phyloP scores from a whole-genome alignment of 2,329 filamentous ascomycete species.

The Canariomyces notabilis region DNA sequence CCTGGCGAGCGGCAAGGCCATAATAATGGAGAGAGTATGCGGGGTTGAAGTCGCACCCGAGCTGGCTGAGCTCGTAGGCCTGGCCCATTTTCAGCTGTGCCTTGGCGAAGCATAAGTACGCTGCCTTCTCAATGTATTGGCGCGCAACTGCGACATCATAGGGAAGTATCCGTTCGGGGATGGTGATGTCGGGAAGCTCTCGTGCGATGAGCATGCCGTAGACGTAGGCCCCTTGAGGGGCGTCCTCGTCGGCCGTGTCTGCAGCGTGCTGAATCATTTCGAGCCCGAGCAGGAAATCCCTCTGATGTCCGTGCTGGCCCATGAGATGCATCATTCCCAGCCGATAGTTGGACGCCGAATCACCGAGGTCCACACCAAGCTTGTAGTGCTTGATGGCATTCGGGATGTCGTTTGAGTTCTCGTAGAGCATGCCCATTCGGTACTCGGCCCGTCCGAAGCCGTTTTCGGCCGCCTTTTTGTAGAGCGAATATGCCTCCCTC shows the following conservation, averaged over 20 bases:
- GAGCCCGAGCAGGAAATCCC: constrained; percentile 72
- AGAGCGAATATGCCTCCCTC: constrained; percentile 86
- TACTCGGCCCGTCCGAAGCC: constrained; percentile 89
- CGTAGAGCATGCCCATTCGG: constrained; percentile 96
- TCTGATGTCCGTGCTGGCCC: constrained; percentile 84
- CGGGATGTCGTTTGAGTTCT: constrained; percentile 85
- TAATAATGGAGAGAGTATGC: constrained; percentile 94
- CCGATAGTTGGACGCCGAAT: constrained; percentile 82
- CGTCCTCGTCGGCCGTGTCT: constrained; percentile 87
- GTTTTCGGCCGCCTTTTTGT: constrained; percentile 77
- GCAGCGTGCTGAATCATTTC: constrained; percentile 81
- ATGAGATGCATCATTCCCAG: constrained; percentile 97
- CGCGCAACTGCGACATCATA: constrained; percentile 69
- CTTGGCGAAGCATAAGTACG: constrained; percentile 92
- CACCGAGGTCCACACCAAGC: constrained; percentile 68
- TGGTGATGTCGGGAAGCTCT: constrained; percentile 82
- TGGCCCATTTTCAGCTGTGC: constrained; percentile 97
- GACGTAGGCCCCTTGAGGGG: constrained; percentile 91
- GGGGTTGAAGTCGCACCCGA: constrained; percentile 92
- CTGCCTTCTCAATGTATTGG: constrained; percentile 92
- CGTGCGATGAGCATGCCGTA: constrained; percentile 90
- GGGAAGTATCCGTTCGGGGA: constrained; percentile 66
- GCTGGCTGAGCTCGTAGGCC: constrained; percentile 87
- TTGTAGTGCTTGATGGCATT: constrained; percentile 92
- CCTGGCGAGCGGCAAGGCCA: constrained; percentile 83